Conservation (phyloP, 345 rosid species). For the Iberis pinnata region DNA sequence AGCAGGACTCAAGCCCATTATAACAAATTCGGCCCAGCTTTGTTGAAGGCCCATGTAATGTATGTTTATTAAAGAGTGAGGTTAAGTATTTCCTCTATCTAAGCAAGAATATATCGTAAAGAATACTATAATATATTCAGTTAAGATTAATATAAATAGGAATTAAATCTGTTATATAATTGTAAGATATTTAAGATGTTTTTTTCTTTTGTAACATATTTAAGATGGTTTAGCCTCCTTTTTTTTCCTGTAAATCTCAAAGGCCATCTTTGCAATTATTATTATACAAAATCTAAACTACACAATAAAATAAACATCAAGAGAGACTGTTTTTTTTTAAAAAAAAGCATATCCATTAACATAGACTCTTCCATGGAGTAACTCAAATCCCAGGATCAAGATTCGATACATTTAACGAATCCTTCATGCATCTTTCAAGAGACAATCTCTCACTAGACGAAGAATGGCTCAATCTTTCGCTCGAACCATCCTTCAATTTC, state of each 20-base stretch:
- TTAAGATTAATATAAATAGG: too few relatives aligned
- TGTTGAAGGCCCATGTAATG: too few relatives aligned
- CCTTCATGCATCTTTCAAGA: conserved; percentile 29
- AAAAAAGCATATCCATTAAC: background rate
- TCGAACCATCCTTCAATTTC: conserved; percentile 35
- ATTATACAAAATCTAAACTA: conserved; percentile 24
- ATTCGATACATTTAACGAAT: conserved; percentile 27
- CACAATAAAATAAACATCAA: conserved; percentile 11
- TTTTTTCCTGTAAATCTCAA: background rate
- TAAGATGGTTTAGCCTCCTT: too few relatives aligned
- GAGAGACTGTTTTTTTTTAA: background rate
- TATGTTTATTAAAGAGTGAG: too few relatives aligned
- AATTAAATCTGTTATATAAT: too few relatives aligned
- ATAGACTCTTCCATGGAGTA: background rate
- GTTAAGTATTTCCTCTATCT: too few relatives aligned
- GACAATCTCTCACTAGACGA: conserved; percentile 33
- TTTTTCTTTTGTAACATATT: too few relatives aligned
- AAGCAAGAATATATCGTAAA: too few relatives aligned
- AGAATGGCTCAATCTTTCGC: conserved; percentile 18
- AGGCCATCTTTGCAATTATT: conserved; percentile 3
- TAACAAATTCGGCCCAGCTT: too few relatives aligned
- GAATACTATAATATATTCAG: too few relatives aligned
- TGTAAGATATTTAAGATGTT: too few relatives aligned
- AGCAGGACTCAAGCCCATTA: too few relatives aligned
- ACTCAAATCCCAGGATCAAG: conserved; percentile 33